Evolutionary conservation across 2,329 filamentous ascomycete genomes (phyloP), one percentile per base, ranked within the genome.

Genomic region (Bipolaris zeicola): DNA sequence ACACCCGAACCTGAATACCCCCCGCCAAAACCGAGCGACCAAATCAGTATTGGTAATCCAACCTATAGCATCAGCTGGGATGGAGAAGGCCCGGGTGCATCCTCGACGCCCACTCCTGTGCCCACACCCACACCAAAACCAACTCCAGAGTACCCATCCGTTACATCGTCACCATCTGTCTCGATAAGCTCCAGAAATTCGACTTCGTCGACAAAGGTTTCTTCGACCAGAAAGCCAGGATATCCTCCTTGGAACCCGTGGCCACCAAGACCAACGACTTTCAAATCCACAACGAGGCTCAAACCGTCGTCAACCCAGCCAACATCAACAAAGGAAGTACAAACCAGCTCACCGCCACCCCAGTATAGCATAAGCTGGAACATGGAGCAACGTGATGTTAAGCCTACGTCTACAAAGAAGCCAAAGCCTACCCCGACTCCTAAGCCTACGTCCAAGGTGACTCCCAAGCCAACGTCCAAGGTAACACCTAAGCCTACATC

Each of bases 331-430:
- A 60, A 57, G 47, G 28, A 39, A 50, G 18, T 20, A 50, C 24
- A 60, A 60, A 20, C 14, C 7, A 57, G 46, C 22, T 28, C 63
- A 8, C 24, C 45, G 6, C 58, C 62, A 8, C 64, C 63, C 1
- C 49, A 16, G 2, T 64, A 49, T 20, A 59, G 51, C 22, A 37
- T 67, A 13, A 59, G 42, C 24, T 66, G 64, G 64, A 55, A 38
- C 22, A 18, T 59, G 42, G 43, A 62, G 28, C 28, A 51, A 46
- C 50, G 55, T 26, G 34, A 57, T 6, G 22, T 33, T 16, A 57
- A 57, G 37, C 48, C 58, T 22, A 52, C 55, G 28, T 44, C 44
- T 4, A 55, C 43, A n/a, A 50, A 46, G 22, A 34, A 42, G 18
- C 28, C 50, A 11, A 57, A 41, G n/a, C 42, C 50, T 2, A 55